Base-by-base conservation (phyloP, 345 rosid genomes). In the Ricinus communis region DNA sequence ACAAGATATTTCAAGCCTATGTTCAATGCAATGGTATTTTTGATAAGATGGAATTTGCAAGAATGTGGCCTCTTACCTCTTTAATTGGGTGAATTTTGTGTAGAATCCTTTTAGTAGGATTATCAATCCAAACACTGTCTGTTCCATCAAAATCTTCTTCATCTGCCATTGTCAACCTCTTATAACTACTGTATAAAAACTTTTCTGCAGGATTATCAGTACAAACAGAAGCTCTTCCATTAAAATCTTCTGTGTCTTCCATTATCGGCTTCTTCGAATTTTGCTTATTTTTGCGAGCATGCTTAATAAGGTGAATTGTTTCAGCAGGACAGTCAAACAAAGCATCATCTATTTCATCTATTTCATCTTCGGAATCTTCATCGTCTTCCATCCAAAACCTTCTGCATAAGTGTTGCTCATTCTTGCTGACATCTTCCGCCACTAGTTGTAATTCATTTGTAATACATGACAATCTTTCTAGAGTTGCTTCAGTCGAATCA, bases 1-100 rank as follows among this genome's bases (percentile, higher is more conserved):
- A n/a, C n/a, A n/a, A n/a, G n/a, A n/a, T n/a, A n/a, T n/a, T n/a
- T n/a, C n/a, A n/a, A n/a, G n/a, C n/a, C n/a, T n/a, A n/a, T n/a
- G n/a, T n/a, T n/a, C n/a, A n/a, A n/a, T n/a, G n/a, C n/a, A n/a
- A n/a, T n/a, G n/a, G n/a, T n/a, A n/a, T n/a, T n/a, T 33, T 33
- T 33, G 38, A 33, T 4, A 5, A 24, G 33, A 56, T 27, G 60
- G 28, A 53, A 53, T 53, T 6, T 2, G 28, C 1, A 54, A 22
- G 27, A 54, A 25, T 4, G 10, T 31, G 4, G 57, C 13, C 36
- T 38, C 67, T 76, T 74, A 80, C 83, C 81, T 73, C 65, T 66
- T 40, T 30, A 14, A 41, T 8, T 18, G 1, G 60, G 5, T 56
- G 73, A 21, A 0, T 55, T 21, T 28, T 27, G 7, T 13, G 25